Percentiles rank a stretch among this genome's conserved stretches.
Evolutionary conservation across 352 stramenopile genomes (phyloP).

Genomic region (Stramenopiles sp.): DNA sequence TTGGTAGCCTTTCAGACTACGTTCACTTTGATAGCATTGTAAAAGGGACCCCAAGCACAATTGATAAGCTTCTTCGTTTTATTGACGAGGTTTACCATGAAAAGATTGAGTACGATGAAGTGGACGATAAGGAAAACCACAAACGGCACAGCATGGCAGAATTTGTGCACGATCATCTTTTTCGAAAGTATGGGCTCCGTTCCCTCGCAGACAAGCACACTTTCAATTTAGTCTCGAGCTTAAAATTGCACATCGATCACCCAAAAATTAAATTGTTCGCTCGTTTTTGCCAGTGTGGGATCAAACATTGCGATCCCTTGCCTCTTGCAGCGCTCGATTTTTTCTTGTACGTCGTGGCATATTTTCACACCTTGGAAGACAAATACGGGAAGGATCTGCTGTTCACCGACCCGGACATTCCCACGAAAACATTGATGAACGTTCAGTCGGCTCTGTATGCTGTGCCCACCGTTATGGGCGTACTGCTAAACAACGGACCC

Average conservation of each 20-base stretch:
- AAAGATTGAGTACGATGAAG: neutral
- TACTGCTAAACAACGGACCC: neutral
- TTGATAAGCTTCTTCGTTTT: neutral
- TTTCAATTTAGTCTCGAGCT: neutral
- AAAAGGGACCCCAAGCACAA: neutral
- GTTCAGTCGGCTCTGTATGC: neutral
- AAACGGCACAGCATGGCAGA: neutral
- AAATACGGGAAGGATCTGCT: neutral
- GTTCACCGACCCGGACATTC: neutral
- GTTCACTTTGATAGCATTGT: neutral
- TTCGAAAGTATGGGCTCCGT: neutral
- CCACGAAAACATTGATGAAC: neutral
- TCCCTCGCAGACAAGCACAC: neutral
- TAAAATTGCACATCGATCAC: neutral
- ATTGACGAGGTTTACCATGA: neutral
- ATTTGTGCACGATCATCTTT: conserved; percentile 5
- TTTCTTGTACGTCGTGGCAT: conserved; percentile 1
- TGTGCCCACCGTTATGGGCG: neutral
- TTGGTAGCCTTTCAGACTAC: neutral
- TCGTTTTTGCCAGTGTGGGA: neutral
- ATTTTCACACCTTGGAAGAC: conserved; percentile 1
- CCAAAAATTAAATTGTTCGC: conserved; percentile 1
- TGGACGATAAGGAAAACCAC: neutral
- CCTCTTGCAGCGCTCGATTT: neutral
- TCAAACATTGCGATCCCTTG: neutral